Percentiles rank a stretch among this genome's conserved stretches.
These are phyloP conservation scores for Cadophora sp. DNA, from an alignment of 2,329 filamentous ascomycete genomes.

Conservation along the genomic window DNA sequence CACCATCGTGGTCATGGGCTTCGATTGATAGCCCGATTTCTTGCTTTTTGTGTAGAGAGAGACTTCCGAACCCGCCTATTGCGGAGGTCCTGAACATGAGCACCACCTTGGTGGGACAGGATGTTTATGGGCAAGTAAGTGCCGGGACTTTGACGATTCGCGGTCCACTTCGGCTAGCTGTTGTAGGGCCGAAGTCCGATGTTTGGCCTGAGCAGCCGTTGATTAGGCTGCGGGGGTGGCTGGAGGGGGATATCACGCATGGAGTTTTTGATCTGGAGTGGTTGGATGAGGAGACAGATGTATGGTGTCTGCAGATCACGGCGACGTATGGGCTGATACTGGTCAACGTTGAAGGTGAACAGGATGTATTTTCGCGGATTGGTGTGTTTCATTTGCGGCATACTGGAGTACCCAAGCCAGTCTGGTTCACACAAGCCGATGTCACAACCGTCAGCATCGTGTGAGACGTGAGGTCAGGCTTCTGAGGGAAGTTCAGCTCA, in stretches of 20 bases:
- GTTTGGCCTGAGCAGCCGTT: slow-evolving; percentile 9
- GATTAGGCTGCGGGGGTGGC: background rate
- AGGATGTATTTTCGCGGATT: slow-evolving; percentile 1
- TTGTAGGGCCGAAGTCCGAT: background rate
- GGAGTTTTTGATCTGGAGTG: slow-evolving; percentile 1
- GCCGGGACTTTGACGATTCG: background rate
- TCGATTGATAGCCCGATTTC: slow-evolving; percentile 14
- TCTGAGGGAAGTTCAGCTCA: too few relatives aligned
- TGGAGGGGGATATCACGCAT: background rate
- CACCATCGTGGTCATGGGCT: slow-evolving; percentile 22
- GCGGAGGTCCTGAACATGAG: background rate
- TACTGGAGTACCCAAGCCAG: background rate
- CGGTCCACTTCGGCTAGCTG: background rate
- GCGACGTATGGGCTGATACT: background rate
- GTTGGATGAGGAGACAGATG: background rate
- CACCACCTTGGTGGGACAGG: background rate
- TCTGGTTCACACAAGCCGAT: background rate
- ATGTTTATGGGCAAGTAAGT: slow-evolving; percentile 12
- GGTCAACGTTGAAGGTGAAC: background rate
- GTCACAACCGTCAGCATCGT: background rate
- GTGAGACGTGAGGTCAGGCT: too few relatives aligned
- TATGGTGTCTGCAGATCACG: slow-evolving; percentile 13
- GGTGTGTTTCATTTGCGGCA: slow-evolving; percentile 7
- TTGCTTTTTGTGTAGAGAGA: slow-evolving; percentile 12
- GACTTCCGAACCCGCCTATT: slow-evolving; percentile 6